Evolutionary conservation across 225 moss, liverwort and hornwort species (phyloP).

Genomic region (Sphagnum contortum): DNA sequence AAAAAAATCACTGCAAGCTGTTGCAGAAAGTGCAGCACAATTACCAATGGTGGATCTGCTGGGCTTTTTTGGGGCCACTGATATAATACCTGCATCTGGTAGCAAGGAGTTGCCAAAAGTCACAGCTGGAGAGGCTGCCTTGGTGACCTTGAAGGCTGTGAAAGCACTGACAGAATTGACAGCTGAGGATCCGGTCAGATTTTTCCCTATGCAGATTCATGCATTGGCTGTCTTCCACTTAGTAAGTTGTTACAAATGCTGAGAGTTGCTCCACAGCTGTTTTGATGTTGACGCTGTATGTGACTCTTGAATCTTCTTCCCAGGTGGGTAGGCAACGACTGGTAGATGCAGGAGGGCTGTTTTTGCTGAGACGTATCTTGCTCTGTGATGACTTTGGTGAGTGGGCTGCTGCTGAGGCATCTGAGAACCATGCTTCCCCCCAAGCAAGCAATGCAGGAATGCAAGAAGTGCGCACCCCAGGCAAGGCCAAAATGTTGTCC

Average conservation of each 20-base stretch:
- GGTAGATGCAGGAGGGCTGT: slow-evolving; percentile 81
- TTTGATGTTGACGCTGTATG: no score
- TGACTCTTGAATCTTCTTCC: no score
- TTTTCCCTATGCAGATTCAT: neutral
- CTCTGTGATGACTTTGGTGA: slow-evolving; percentile 78
- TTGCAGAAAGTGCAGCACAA: slow-evolving; percentile 91
- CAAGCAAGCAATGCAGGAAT: slow-evolving; percentile 29
- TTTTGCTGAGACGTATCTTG: slow-evolving; percentile 67
- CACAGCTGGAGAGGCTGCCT: slow-evolving; percentile 76
- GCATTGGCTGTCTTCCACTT: no score
- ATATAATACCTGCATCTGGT: slow-evolving; percentile 19
- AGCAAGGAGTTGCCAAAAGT: slow-evolving; percentile 63
- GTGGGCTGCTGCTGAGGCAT: slow-evolving; percentile 72
- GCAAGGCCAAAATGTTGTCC: slow-evolving; percentile 20
- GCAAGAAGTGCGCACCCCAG: slow-evolving; percentile 22
- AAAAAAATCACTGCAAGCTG: slow-evolving; percentile 44
- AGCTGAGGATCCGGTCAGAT: slow-evolving; percentile 73
- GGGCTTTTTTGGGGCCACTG: slow-evolving; percentile 72
- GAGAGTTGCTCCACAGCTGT: no score
- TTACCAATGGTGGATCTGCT: slow-evolving; percentile 93
- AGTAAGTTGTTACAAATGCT: no score
- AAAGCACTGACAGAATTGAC: slow-evolving; percentile 90
- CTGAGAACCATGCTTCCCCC: slow-evolving; percentile 16
- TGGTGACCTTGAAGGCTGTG: slow-evolving; percentile 70
- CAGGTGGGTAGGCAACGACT: slow-evolving; percentile 69